These are phyloP conservation scores for Malus hybrid DNA, from an alignment of 331 rosid species.

Conservation along the genomic window DNA sequence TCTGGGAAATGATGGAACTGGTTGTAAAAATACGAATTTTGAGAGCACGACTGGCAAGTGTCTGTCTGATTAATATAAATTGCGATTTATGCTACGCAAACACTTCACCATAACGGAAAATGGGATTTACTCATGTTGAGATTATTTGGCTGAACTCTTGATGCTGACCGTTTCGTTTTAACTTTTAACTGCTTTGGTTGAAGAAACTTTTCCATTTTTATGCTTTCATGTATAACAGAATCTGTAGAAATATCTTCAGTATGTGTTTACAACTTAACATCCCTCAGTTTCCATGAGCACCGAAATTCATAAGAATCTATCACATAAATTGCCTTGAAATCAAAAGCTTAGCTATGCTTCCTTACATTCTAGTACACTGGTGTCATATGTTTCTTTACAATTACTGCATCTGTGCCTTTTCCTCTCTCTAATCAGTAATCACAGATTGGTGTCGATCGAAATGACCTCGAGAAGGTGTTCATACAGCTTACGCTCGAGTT, in stretches of 20 bases:
- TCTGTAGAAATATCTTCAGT: neutral
- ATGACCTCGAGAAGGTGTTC: slow-evolving; percentile 55
- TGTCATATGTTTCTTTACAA: neutral
- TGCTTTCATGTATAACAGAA: neutral
- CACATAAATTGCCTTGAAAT: neutral
- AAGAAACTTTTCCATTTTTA: neutral
- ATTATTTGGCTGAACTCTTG: neutral
- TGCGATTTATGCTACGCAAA: neutral
- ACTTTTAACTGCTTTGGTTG: neutral
- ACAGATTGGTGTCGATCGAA: slow-evolving; percentile 75
- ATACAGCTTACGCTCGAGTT: slow-evolving; percentile 87
- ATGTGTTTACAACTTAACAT: neutral
- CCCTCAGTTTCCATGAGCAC: neutral
- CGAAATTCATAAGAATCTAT: neutral
- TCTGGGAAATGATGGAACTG: slow-evolving; percentile 76
- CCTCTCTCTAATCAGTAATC: neutral
- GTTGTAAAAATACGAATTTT: slow-evolving; percentile 61
- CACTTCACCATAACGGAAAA: neutral
- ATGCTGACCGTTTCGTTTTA: no score
- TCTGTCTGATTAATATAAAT: slow-evolving; percentile 8
- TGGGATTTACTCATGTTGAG: neutral
- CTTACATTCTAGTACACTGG: neutral
- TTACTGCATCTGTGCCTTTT: neutral
- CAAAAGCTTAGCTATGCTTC: neutral
- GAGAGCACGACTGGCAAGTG: slow-evolving; percentile 84